These are phyloP conservation scores for Oryza longistaminata DNA, from an alignment of 176 grass and related monocot genomes.

Conservation along the genomic window DNA sequence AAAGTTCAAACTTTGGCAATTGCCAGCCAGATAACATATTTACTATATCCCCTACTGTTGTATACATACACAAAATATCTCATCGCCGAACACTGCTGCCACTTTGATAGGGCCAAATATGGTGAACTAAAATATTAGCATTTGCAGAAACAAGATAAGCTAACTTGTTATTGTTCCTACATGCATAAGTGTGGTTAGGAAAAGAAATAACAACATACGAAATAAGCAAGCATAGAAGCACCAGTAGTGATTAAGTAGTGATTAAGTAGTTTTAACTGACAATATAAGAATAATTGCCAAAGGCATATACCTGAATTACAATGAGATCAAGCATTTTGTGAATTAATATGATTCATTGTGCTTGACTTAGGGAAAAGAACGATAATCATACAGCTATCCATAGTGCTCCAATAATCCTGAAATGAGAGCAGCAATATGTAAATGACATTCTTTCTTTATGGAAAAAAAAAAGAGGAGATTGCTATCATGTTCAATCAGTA, in stretches of 20 bases:
- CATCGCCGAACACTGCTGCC: neutral
- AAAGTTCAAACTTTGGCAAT: neutral
- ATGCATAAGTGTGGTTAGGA: neutral
- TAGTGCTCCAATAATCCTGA: neutral
- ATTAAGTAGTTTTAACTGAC: neutral
- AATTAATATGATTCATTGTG: neutral
- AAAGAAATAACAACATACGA: neutral
- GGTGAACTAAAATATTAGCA: neutral
- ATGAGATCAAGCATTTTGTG: neutral
- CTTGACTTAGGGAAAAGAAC: neutral
- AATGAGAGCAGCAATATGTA: neutral
- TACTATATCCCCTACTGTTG: neutral
- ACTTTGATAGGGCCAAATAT: slow-evolving; percentile 1
- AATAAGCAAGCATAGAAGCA: neutral
- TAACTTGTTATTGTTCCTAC: neutral
- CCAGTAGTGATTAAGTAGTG: neutral
- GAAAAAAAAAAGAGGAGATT: neutral
- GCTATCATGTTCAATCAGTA: neutral
- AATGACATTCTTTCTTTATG: neutral
- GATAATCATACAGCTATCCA: neutral
- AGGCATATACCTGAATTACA: neutral
- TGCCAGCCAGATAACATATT: neutral
- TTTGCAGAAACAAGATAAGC: neutral
- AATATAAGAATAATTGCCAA: neutral
- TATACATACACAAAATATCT: neutral